Conservation (phyloP, 257 asterid genomes). For the Capsicum chinense region DNA sequence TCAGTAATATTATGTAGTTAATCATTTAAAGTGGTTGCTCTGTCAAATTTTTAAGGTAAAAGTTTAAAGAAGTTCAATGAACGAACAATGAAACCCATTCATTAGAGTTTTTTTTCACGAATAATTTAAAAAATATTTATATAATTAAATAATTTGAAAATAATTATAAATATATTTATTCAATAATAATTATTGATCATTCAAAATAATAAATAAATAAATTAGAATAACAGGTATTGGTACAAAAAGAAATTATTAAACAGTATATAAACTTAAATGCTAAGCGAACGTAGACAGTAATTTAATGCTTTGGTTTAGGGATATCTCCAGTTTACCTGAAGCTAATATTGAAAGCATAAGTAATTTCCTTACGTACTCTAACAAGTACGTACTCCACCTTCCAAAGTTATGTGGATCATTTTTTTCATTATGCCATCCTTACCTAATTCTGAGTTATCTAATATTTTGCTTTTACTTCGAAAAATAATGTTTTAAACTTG, state of each 20-base stretch:
- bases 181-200: not conserved
- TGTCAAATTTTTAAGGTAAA: not conserved
- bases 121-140: not conserved
- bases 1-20: not conserved
- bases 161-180: not conserved
- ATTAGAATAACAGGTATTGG: not conserved
- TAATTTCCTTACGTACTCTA: not conserved
- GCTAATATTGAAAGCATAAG: conserved; percentile 22
- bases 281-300: not conserved
- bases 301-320: not conserved
- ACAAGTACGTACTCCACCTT: not conserved
- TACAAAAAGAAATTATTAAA: not conserved
- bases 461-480: not conserved
- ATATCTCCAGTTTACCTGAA: not conserved
- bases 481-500: too few relatives aligned
- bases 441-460: not conserved
- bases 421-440: not conserved
- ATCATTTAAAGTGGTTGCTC: not conserved
- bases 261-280: not conserved
- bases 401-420: not conserved
- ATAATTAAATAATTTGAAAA: not conserved
- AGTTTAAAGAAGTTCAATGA: not conserved
- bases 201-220: not conserved
- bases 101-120: not conserved
- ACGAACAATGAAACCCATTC: conserved; percentile 8